Evolutionary conservation across 495 filamentous ascomycete genomes (phyloP), one percentile per base, ranked within the genome.

Genomic region (Daldinia loculata): DNA sequence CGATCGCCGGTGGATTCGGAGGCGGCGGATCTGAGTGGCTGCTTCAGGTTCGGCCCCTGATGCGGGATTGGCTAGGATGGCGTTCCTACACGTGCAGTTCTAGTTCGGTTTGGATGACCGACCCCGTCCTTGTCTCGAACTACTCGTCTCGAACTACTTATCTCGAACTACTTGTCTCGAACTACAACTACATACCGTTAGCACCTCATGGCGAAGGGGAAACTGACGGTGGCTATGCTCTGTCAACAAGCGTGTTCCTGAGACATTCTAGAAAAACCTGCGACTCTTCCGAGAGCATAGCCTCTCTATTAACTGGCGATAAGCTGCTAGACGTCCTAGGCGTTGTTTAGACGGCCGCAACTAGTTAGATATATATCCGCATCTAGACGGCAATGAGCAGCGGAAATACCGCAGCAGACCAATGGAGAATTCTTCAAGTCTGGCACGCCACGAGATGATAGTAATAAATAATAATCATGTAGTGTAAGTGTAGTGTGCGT

Each of bases 21-120:
- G 48, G 22, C 24, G 26, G 30, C 50, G 70, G 65, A 58, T 72
- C 61, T 68, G 32, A 68, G 61, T 72, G 65, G 65, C 43, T 73
- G 70, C 66, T 73, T 73, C 70, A 73, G 70, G 57, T 69, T 66
- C 32, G 59, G 34, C 70, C 70, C 66, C 65, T 72, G 64, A 72
- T 61, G 60, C 70, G 56, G 50, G 61, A 57, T 52, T 71, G n/a
- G 32, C 60, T 41, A 22, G 69, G 69, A 72, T 71, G 11, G 41
- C 19, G 67, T 51, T 66, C 61, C 67, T 57, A 53, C 50, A 53
- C 24, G 50, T 53, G 50, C 2, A 7, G 26, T 53, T 30, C 55
- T 70, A 38, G 50, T 17, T 60, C 45, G 38, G 58, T 30, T 62
- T 56, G 24, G 50, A 61, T 39, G 27, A 53, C 34, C 34, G 32